Evolutionary conservation across 2,329 filamentous ascomycete species (phyloP), one percentile per base, ranked within the genome.

Genomic region (Spiromastix sp.): DNA sequence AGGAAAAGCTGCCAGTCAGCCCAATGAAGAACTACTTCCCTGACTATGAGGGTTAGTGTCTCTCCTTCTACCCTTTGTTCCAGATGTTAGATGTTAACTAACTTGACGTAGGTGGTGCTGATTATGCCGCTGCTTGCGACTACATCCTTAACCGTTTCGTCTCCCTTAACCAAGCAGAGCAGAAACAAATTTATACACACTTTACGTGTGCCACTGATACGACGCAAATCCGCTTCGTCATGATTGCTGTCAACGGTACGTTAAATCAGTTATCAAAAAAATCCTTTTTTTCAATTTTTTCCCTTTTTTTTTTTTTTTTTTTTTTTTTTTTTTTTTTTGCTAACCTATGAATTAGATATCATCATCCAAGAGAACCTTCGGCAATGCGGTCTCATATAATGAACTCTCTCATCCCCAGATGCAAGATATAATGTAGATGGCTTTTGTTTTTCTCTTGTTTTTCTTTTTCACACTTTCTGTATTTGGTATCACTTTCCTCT

Each of bases 331-430:
- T 4, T 2, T 15, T 16, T 30, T 30, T 18, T 18, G 15, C 5
- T 4, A 6, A 17, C 2, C 2, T 30, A n/a, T n/a, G n/a, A n/a
- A n/a, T n/a, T 48, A 94, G 91, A 98, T 68, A 98, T 98, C 63
- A 98, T 98, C 68, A 98, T 98, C 63, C 91, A 98, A 71, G 91
- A 96, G 68, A 98, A 98, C 68, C 78, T 98, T 47, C 82, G 91
- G 63, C 75, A 93, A 63, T 95, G 87, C 66, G 89, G 89, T 74
- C 71, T 96, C 62, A 95, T 96, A 74, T 95, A 81, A 80, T 57
- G 52, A 59, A 41, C 39, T 36, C 38, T 41, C n/a, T n/a, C n/a
- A n/a, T n/a, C n/a, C n/a, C n/a, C n/a, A n/a, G n/a, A n/a, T n/a
- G n/a, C n/a, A n/a, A n/a, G n/a, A n/a, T n/a, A n/a, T n/a, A n/a